Base-by-base conservation (phyloP, 495 filamentous ascomycete species). In the Tricharina praecox region DNA sequence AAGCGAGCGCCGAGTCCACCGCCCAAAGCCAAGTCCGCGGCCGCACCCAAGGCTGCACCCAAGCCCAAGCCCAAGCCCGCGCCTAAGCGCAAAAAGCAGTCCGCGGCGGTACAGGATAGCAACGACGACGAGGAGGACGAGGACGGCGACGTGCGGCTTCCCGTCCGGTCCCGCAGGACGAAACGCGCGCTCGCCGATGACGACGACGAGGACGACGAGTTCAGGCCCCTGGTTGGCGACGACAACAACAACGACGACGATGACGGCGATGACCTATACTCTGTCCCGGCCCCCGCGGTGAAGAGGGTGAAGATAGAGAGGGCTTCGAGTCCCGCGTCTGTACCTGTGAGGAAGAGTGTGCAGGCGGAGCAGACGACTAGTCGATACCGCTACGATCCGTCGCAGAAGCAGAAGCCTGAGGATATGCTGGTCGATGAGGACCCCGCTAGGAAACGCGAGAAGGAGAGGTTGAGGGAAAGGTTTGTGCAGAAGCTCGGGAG, bases 401-500 rank as follows among this genome's bases (percentile, higher is more conserved):
- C n/a, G n/a, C n/a, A 41, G 5, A 49, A 51, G 50, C 50, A 10
- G 59, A 59, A 16, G 66, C 13, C 28, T 32, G 13, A 70, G 0
- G 70, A 76, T 3, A 70, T 3, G 73, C 75, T 11, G 3, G 61
- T 55, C 9, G 70, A 71, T 47, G 62, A 59, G 4, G 63, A 54
- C 23, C 45, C 56, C 5, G 55, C 42, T 0, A 56, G 59, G 15
- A 71, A 56, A 54, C 63, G 60, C 23, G 62, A 66, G 47, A 85
- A 76, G 55, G 75, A 82, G 52, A 77, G 73, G 45, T 67, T 94
- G 16, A 90, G 94, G 58, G 69, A 78, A 51, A 80, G 81, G 50
- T 97, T 95, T 55, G 78, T 95, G 15, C 81, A 83, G 67, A 92
- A 83, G 58, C 73, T 97, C 3, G 87, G 90, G 2, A 75, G 76